Conservation (phyloP, 2,329 filamentous ascomycete genomes). For the Cryphonectria naterciae region DNA sequence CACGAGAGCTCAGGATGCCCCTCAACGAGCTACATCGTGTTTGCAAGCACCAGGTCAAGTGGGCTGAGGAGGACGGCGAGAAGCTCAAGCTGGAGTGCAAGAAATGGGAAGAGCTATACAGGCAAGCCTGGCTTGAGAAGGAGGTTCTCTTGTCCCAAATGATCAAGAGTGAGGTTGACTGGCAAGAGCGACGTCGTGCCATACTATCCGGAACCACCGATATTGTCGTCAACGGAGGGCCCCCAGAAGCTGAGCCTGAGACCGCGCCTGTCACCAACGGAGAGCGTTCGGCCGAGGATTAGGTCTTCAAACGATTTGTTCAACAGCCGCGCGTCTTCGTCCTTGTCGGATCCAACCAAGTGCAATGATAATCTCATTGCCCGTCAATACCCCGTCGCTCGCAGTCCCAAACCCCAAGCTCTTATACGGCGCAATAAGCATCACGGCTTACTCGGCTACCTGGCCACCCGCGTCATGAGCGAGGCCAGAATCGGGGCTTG, state of each 20-base stretch:
- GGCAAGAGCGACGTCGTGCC: constrained; percentile 61
- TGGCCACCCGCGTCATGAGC: not conserved
- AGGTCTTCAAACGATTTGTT: not conserved
- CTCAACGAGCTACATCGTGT: constrained; percentile 67
- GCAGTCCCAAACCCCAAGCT: not conserved
- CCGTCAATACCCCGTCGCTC: not conserved
- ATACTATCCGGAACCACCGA: constrained; percentile 55
- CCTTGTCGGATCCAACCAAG: not conserved
- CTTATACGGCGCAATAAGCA: not conserved
- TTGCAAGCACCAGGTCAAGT: constrained; percentile 72
- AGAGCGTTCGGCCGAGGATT: constrained; percentile 11
- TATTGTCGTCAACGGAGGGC: constrained; percentile 42
- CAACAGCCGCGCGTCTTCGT: not conserved
- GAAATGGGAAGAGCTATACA: constrained; percentile 67
- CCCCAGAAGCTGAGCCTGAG: constrained; percentile 16
- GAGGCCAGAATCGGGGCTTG: not conserved
- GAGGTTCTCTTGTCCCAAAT: constrained; percentile 78
- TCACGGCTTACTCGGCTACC: not conserved
- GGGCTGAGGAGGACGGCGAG: constrained; percentile 71
- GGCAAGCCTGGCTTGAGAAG: constrained; percentile 78
- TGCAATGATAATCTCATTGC: not conserved
- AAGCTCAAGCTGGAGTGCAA: constrained; percentile 67
- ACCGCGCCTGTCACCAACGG: constrained; percentile 13
- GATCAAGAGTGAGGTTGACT: constrained; percentile 67
- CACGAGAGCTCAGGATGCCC: constrained; percentile 65